These are phyloP conservation scores for Phycomyces blakesleeanus DNA, from an alignment of 192 early-diverging fungal species.

Conservation along the genomic window DNA sequence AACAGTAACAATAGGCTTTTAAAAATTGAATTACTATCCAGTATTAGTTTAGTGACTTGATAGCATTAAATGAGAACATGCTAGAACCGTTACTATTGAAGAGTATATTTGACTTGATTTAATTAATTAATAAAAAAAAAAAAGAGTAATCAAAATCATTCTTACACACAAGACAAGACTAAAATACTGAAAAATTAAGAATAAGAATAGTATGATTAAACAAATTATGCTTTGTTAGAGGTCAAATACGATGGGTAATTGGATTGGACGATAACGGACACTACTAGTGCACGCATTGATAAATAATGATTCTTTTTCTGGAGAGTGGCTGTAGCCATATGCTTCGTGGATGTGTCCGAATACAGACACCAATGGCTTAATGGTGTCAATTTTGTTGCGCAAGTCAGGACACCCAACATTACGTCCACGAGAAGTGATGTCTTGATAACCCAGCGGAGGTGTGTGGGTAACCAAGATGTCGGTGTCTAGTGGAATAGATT, in stretches of 20 bases:
- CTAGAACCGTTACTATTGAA: too few relatives aligned
- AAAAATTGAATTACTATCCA: too few relatives aligned
- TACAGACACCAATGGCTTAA: conserved; percentile 24
- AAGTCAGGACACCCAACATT: conserved; percentile 30
- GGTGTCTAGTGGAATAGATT: conserved; percentile 19
- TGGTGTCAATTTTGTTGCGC: conserved; percentile 1
- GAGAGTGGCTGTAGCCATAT: conserved; percentile 10
- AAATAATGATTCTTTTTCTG: conserved; percentile 13
- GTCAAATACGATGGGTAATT: conserved; percentile 31
- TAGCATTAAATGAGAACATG: too few relatives aligned
- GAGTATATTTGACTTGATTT: too few relatives aligned
- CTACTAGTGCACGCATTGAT: conserved; percentile 27
- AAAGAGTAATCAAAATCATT: too few relatives aligned
- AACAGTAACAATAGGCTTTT: too few relatives aligned
- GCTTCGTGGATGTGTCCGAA: conserved; percentile 40
- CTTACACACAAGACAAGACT: too few relatives aligned
- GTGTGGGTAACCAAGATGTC: conserved; percentile 33
- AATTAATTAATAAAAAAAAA: too few relatives aligned
- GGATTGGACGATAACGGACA: conserved; percentile 12
- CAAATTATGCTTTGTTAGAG: too few relatives aligned
- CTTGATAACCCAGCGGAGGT: conserved; percentile 21
- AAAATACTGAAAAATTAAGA: too few relatives aligned
- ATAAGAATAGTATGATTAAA: too few relatives aligned
- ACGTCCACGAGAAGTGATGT: conserved; percentile 1
- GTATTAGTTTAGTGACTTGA: too few relatives aligned